Conservation (phyloP, 331 rosid species). For the Pyrus hybrid region DNA sequence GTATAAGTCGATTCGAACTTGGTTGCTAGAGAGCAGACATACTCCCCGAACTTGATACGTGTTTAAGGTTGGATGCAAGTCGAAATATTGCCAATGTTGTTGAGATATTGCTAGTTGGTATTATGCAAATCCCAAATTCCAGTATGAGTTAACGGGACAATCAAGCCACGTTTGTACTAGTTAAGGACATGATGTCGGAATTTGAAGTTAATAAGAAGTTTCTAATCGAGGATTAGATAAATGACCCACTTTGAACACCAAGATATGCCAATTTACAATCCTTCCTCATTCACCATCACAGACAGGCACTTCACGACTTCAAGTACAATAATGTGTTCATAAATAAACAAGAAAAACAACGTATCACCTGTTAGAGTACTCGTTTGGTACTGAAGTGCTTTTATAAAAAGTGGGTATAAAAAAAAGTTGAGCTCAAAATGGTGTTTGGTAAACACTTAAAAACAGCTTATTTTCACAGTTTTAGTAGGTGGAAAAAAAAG, state of each 20-base stretch:
- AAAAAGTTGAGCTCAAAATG: no score
- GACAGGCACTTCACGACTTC: background rate
- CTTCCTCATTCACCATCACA: background rate
- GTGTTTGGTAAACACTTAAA: no score
- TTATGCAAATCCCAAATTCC: background rate
- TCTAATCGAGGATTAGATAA: background rate
- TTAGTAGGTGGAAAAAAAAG: no score
- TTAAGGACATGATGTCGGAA: background rate
- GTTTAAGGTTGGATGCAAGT: no score
- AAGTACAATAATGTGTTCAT: background rate
- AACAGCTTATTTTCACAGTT: no score
- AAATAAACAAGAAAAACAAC: background rate
- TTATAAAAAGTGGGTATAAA: no score
- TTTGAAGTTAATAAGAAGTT: background rate
- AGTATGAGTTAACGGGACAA: background rate
- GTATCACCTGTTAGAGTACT: background rate
- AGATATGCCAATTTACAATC: background rate
- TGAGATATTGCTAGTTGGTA: background rate
- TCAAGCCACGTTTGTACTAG: background rate
- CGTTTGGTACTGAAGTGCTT: no score
- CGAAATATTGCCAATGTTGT: no score
- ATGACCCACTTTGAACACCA: background rate
- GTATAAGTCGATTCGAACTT: no score
- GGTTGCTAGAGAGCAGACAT: no score
- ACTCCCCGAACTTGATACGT: no score